These are phyloP conservation scores for Metroxylon sagu DNA, from an alignment of 176 grass and related monocot species.

Conservation along the genomic window DNA sequence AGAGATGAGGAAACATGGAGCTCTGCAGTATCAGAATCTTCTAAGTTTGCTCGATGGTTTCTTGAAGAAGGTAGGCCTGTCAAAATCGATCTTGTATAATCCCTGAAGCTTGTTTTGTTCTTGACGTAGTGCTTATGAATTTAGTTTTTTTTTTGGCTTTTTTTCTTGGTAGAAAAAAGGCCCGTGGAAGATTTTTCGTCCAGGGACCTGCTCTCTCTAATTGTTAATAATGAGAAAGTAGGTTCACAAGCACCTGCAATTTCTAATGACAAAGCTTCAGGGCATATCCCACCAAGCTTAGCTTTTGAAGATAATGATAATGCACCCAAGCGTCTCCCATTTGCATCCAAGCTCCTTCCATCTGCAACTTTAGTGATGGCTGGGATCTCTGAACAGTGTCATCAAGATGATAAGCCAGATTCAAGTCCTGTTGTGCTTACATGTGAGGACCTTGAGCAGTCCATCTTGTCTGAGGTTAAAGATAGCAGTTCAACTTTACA, in stretches of 20 bases:
- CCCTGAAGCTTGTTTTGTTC: slow-evolving; percentile 14
- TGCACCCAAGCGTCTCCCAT: too few species aligned
- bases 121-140: slow-evolving; percentile 6
- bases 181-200: slow-evolving; percentile 50
- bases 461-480: slow-evolving; percentile 55
- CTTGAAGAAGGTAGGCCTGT: slow-evolving; percentile 51
- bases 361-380: slow-evolving; percentile 21
- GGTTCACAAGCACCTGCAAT: slow-evolving; percentile 27
- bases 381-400: slow-evolving; percentile 30
- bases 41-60: slow-evolving; percentile 91
- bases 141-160: neutral
- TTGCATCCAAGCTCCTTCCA: slow-evolving; percentile 20
- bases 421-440: slow-evolving; percentile 62
- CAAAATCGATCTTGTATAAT: neutral
- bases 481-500: slow-evolving; percentile 24
- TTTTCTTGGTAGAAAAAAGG: slow-evolving; percentile 36
- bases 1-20: slow-evolving; percentile 29
- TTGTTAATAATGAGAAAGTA: slow-evolving; percentile 62
- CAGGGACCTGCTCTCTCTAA: slow-evolving; percentile 62
- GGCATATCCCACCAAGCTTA: slow-evolving; percentile 29
- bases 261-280: slow-evolving; percentile 25
- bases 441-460: slow-evolving; percentile 93
- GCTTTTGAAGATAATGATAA: slow-evolving; percentile 24
- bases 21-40: slow-evolving; percentile 57
- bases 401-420: slow-evolving; percentile 29